Evolutionary conservation across 495 filamentous ascomycete genomes (phyloP).

Genomic region (Bombardia bombarda): DNA sequence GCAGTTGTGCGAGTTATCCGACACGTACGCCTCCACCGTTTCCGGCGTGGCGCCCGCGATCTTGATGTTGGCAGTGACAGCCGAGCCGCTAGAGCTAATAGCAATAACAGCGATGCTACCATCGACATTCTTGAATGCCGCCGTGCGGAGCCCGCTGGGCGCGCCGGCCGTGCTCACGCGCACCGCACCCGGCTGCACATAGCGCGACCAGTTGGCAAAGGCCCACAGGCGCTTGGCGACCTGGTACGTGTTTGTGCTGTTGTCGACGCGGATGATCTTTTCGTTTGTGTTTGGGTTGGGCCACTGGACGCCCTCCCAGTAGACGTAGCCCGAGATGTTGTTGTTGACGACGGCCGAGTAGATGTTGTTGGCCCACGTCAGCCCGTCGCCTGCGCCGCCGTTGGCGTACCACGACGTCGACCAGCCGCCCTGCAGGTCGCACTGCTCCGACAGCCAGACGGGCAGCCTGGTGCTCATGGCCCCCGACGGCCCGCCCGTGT

Average conservation of each 20-base stretch:
- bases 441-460: slow-evolving; percentile 35
- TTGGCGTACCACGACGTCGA: slow-evolving; percentile 38
- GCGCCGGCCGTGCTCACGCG: slow-evolving; percentile 25
- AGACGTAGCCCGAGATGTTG: slow-evolving; percentile 42
- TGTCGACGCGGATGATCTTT: slow-evolving; percentile 36
- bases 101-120: slow-evolving; percentile 39
- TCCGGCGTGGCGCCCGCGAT: slow-evolving; percentile 10
- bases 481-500: slow-evolving; percentile 24
- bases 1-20: slow-evolving; percentile 28
- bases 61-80: slow-evolving; percentile 22
- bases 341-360: slow-evolving; percentile 34
- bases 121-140: slow-evolving; percentile 44
- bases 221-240: slow-evolving; percentile 45
- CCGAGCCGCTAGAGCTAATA: slow-evolving; percentile 35
- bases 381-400: slow-evolving; percentile 42
- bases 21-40: slow-evolving; percentile 28
- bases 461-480: slow-evolving; percentile 26
- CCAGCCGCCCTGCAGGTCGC: slow-evolving; percentile 39
- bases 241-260: slow-evolving; percentile 27
- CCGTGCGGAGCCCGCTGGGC: slow-evolving; percentile 29
- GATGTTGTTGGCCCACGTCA: slow-evolving; percentile 47
- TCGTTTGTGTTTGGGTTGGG: slow-evolving; percentile 40
- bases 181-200: slow-evolving; percentile 42
- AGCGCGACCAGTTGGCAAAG: slow-evolving; percentile 42
- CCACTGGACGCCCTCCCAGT: slow-evolving; percentile 47